Base-by-base conservation (phyloP, 768 basidiomycete genomes). In the Kwoniella sp. region DNA sequence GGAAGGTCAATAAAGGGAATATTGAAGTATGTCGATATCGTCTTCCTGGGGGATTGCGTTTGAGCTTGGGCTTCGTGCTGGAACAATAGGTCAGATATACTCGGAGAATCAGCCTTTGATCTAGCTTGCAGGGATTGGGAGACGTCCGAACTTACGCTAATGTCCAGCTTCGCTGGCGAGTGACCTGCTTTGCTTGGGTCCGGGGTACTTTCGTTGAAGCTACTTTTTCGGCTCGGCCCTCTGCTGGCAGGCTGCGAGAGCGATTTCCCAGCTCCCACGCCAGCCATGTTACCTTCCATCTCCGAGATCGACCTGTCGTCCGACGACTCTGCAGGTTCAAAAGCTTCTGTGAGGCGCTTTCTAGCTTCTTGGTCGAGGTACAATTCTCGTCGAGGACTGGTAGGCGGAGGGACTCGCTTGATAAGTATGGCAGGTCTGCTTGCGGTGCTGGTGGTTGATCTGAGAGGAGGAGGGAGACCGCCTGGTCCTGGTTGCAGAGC, bases 401-500 rank as follows among this genome's bases (percentile, higher is more conserved):
- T 5, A 9, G 63, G 55, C 2, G 64, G 64, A 12, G 57, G 54
- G 9, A 50, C 50, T 30, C 57, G 13, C 25, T 38, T 53, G 9
- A 55, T 47, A 15, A 52, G 51, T 23, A 51, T 57, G 20, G 51
- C 41, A 7, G 41, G 38, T 47, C 41, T 45, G 41, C 41, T 37
- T 13, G 38, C 52, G 9, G 34, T 52, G 17, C 11, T 2, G 12
- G 37, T 9, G 4, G 15, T 26, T 12, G 62, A 48, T 28, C 64
- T 48, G n/a, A 38, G 58, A n/a, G 64, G 64, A 11, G 64, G 64
- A 0, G 52, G 57, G 23, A 65, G 64, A 2, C 64, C 64, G 37
- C 64, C 64, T 37, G 64, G 64, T 25, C 15, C 13, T 11, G 63
- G 63, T 0, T 26, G 22, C 9, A 20, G 31, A 30, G n/a, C 30